Conservation (phyloP, 306 rosid genomes). For the Glycine tomentella region DNA sequence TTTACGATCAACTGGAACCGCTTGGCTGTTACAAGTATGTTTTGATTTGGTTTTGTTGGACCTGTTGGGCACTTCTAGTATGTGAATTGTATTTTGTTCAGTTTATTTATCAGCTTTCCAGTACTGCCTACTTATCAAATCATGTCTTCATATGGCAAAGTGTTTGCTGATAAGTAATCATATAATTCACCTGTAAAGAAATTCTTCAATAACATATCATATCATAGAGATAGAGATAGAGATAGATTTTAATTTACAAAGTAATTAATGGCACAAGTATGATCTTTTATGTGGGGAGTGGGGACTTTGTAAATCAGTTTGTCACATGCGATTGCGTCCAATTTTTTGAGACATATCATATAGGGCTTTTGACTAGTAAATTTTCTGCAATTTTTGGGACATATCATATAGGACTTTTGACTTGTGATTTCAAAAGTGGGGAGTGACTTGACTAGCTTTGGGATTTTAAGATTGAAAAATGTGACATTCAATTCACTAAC, state of each 20-base stretch:
- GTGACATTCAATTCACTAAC: not conserved
- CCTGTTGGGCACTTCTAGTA: slow-evolving; percentile 94
- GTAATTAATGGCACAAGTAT: too few relatives aligned
- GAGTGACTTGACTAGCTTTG: slow-evolving; percentile 27
- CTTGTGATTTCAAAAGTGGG: slow-evolving; percentile 4
- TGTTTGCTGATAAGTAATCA: too few relatives aligned
- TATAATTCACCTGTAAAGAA: too few relatives aligned
- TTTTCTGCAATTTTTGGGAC: slow-evolving; percentile 2
- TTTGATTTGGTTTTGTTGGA: slow-evolving; percentile 84
- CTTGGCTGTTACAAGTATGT: slow-evolving; percentile 73
- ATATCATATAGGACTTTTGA: not conserved
- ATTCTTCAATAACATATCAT: too few relatives aligned
- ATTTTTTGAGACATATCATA: not conserved
- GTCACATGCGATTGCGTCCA: not conserved
- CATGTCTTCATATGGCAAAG: too few relatives aligned
- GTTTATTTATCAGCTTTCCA: not conserved
- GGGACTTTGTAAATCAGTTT: too few relatives aligned
- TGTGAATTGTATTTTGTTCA: slow-evolving; percentile 36
- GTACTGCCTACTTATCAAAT: too few relatives aligned
- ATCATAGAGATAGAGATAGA: too few relatives aligned
- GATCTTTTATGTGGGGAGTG: too few relatives aligned
- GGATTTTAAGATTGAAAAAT: slow-evolving; percentile 24
- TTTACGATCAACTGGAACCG: slow-evolving; percentile 72
- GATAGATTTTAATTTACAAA: too few relatives aligned
- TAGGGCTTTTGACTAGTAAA: too few relatives aligned